Base-by-base conservation (phyloP, 2,329 filamentous ascomycete genomes). In the Fusarium pilosicola region DNA sequence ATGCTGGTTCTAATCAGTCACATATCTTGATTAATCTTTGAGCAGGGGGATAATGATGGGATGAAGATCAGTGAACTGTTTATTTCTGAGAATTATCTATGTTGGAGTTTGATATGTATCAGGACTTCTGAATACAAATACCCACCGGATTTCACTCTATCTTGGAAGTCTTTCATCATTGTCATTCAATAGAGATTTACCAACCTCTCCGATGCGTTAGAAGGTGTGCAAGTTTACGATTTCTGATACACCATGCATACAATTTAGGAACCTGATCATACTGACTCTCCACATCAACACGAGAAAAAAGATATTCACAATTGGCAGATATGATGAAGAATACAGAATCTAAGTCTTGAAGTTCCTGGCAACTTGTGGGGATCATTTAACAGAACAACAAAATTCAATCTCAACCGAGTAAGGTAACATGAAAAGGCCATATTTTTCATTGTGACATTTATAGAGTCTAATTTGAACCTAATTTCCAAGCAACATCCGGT, bases 401-500 rank as follows among this genome's bases (percentile, higher is more conserved):
- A 55, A 9, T 9, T n/a, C 18, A 18, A 7, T 34, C 11, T 46
- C 11, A 28, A 34, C 54, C 13, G 12, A 45, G 7, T 34, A 4
- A 34, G 14, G 14, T 15, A 45, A 13, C 9, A 20, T 20, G 14
- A 28, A 13, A 11, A 48, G 22, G 26, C 7, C 9, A 15, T 22
- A 11, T 22, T 4, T 3, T 30, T 3, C 0, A 1, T 4, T 6
- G 0, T 3, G 26, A 10, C 26, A 6, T 8, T 6, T 2, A 48
- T 48, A 30, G 1, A 17, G 10, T 6, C 3, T 8, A 30, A 30
- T 48, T 6, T n/a, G 14, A 30, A 6, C 4, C 3, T 1, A 6
- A 28, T 12, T 12, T 22, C 7, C 9, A 48, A 22, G 45, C 6
- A 48, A 30, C 54, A 38, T 79, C 78, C 78, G 78, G 78, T 79